Conservation (phyloP, 345 rosid genomes). For the Salix udensis region DNA sequence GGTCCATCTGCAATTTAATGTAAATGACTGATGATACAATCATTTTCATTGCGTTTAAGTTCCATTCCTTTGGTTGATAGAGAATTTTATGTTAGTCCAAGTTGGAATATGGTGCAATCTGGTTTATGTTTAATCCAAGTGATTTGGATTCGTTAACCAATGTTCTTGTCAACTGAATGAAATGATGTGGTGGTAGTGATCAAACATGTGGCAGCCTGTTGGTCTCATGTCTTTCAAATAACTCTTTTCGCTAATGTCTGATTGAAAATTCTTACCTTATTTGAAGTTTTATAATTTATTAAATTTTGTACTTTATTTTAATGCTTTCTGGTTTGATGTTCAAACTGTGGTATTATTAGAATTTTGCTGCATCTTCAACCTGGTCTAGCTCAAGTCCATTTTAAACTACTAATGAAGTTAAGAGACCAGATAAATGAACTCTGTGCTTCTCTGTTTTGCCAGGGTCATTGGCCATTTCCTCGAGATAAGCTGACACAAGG, state of each 20-base stretch:
- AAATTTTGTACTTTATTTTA: not conserved
- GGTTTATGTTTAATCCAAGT: no score
- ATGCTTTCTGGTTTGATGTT: not conserved
- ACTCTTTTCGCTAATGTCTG: not conserved
- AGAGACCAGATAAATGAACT: not conserved
- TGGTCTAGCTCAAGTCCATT: not conserved
- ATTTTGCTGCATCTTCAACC: not conserved
- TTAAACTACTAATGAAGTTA: not conserved
- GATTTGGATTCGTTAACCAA: no score
- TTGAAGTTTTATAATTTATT: not conserved
- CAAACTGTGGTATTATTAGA: not conserved
- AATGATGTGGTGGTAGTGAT: no score
- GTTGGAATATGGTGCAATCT: no score
- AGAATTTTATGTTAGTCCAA: no score
- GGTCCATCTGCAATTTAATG: no score
- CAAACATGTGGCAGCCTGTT: not conserved
- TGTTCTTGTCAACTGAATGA: no score
- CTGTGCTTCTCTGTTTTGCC: not conserved
- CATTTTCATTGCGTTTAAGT: no score
- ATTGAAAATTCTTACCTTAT: not conserved
- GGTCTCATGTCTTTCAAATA: not conserved
- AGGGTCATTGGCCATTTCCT: slow-evolving; percentile 60
- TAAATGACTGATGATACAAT: no score
- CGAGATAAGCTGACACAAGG: slow-evolving; percentile 45
- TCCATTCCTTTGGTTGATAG: no score